phyloP scores from a whole-genome alignment of 805 yeast species.

The Maudiozyma bulderi region DNA sequence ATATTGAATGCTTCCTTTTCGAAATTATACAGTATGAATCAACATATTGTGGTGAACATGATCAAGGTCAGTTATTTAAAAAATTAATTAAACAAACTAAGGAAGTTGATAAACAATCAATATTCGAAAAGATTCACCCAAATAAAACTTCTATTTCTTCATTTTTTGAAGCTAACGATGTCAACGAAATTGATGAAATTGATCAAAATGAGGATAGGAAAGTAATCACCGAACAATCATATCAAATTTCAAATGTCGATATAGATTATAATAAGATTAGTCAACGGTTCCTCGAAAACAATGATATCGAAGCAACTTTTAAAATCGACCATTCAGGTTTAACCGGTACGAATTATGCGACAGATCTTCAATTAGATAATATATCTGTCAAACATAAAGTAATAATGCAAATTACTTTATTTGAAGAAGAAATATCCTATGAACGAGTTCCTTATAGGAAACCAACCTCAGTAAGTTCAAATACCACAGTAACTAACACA shows the following conservation, averaged over 20 bases:
- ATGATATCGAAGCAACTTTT: neutral
- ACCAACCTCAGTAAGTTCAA: neutral
- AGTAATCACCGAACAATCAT: neutral
- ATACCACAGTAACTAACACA: neutral
- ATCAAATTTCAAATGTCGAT: neutral
- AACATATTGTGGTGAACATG: neutral
- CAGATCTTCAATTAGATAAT: neutral
- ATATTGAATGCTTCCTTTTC: neutral
- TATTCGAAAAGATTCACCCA: neutral
- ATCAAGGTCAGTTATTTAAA: neutral
- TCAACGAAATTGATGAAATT: neutral
- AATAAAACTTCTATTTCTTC: neutral
- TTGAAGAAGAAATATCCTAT: conserved; percentile 3
- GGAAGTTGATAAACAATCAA: neutral
- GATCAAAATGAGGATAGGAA: neutral
- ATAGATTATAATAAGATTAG: neutral
- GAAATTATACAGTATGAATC: neutral
- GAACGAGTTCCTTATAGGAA: neutral
- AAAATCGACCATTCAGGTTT: neutral
- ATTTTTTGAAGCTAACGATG: neutral
- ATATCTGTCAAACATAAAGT: neutral
- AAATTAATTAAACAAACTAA: neutral
- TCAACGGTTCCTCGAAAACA: neutral
- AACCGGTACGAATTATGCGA: neutral
- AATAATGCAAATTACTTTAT: neutral